Evolutionary conservation across 768 basidiomycete genomes (phyloP).

Genomic region (Tubosaeta sp.): DNA sequence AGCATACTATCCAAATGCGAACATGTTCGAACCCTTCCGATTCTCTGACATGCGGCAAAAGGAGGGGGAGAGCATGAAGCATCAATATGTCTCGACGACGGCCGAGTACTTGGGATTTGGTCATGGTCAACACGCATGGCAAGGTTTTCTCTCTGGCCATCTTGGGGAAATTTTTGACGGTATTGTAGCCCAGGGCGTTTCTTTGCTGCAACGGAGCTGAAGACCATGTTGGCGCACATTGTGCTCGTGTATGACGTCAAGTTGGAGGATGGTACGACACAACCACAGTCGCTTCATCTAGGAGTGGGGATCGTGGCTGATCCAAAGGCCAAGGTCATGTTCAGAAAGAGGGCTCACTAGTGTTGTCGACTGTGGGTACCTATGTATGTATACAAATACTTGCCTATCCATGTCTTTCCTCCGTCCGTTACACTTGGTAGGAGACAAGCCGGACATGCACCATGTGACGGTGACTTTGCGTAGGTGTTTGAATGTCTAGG

Average conservation of each 20-base stretch:
- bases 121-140: conserved; percentile 20
- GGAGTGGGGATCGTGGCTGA: background rate
- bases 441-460: too few relatives aligned
- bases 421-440: too few relatives aligned
- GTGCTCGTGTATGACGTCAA: conserved; percentile 23
- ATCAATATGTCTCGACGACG: conserved; percentile 31
- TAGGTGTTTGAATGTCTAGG: too few relatives aligned
- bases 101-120: conserved; percentile 36
- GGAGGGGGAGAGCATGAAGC: too few relatives aligned
- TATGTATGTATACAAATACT: too few relatives aligned
- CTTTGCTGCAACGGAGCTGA: conserved; percentile 40
- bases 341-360: background rate
- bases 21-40: too few relatives aligned
- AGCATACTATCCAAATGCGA: background rate
- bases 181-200: conserved; percentile 29
- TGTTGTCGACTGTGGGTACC: too few relatives aligned
- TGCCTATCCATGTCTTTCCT: too few relatives aligned
- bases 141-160: background rate
- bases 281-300: background rate
- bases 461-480: too few relatives aligned
- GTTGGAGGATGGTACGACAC: background rate
- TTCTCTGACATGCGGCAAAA: background rate
- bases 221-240: too few relatives aligned
- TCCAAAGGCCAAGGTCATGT: conserved; percentile 3
- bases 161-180: background rate